Evolutionary conservation across 225 moss, liverwort and hornwort genomes (phyloP).

Genomic region (Polytrichum formosum): DNA sequence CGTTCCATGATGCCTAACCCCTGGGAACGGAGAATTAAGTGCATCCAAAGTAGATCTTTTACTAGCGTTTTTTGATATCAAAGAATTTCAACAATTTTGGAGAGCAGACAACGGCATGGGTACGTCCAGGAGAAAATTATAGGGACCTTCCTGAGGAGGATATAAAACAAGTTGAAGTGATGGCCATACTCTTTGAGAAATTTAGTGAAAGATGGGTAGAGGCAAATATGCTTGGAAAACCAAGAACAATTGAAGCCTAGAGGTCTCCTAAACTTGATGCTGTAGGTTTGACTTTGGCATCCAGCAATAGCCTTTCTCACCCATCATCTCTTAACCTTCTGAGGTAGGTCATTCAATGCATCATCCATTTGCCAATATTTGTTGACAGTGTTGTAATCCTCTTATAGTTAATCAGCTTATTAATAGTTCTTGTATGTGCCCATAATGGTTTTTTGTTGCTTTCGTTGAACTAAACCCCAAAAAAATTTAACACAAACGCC

Average conservation of each 20-base stretch:
- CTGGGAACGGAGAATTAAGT: constrained; percentile 39
- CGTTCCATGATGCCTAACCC: constrained; percentile 83
- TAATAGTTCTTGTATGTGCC: no score
- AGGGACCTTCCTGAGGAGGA: constrained; percentile 34
- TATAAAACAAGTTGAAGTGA: constrained; percentile 45
- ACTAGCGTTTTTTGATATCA: constrained; percentile 71
- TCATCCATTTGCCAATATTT: neutral
- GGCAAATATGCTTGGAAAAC: constrained; percentile 6
- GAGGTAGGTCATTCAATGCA: constrained; percentile 37
- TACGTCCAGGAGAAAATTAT: constrained; percentile 26
- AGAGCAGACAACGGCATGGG: constrained; percentile 57
- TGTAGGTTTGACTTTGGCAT: constrained; percentile 55
- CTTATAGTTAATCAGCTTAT: no score
- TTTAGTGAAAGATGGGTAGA: constrained; percentile 47
- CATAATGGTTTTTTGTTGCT: no score
- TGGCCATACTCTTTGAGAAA: constrained; percentile 69
- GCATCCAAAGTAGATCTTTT: constrained; percentile 76
- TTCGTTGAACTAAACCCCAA: no score
- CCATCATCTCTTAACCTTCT: constrained; percentile 67
- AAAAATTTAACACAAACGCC: no score
- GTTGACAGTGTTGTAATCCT: neutral
- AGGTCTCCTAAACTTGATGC: constrained; percentile 59
- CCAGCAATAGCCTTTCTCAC: constrained; percentile 44
- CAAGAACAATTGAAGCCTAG: constrained; percentile 37
- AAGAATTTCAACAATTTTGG: constrained; percentile 70